Percentiles rank a stretch among this genome's conserved stretches.
These are phyloP conservation scores for Colletotrichum sublineola DNA, from an alignment of 2,329 filamentous ascomycete species.

Conservation along the genomic window DNA sequence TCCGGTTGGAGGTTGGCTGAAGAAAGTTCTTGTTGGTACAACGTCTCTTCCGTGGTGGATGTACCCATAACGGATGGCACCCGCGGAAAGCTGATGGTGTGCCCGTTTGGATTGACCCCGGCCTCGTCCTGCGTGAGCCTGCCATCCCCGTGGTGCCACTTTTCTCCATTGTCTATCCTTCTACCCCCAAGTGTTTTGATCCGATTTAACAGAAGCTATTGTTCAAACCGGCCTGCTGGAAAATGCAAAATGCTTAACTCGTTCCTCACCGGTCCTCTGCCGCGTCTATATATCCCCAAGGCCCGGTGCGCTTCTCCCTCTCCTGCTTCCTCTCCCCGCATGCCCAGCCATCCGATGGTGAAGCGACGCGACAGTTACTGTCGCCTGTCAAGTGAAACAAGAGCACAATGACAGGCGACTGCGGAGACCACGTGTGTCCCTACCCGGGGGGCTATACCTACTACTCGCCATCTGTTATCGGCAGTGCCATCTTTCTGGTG, in stretches of 20 bases:
- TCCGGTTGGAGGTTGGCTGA: slow-evolving; percentile 20
- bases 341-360: slow-evolving; percentile 37
- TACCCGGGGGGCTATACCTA: slow-evolving; percentile 53
- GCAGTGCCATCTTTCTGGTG: slow-evolving; percentile 57
- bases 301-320: slow-evolving; percentile 21
- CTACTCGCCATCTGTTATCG: slow-evolving; percentile 54
- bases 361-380: slow-evolving; percentile 28
- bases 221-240: slow-evolving; percentile 27
- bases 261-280: slow-evolving; percentile 1
- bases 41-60: slow-evolving; percentile 41
- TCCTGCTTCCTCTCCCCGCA: slow-evolving; percentile 25
- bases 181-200: slow-evolving; percentile 6
- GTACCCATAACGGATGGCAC: slow-evolving; percentile 40
- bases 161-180: slow-evolving; percentile 12
- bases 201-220: slow-evolving; percentile 11
- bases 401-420: slow-evolving; percentile 52
- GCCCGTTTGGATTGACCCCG: slow-evolving; percentile 31
- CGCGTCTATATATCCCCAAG: slow-evolving; percentile 40
- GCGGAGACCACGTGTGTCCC: slow-evolving; percentile 52
- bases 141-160: slow-evolving; percentile 29
- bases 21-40: slow-evolving; percentile 39
- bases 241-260: slow-evolving; percentile 18
- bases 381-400: slow-evolving; percentile 41
- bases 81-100: slow-evolving; percentile 40
- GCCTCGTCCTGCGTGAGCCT: slow-evolving; percentile 34